Evolutionary conservation across 257 asterid species (phyloP).

Genomic region (Prunella vulgaris): DNA sequence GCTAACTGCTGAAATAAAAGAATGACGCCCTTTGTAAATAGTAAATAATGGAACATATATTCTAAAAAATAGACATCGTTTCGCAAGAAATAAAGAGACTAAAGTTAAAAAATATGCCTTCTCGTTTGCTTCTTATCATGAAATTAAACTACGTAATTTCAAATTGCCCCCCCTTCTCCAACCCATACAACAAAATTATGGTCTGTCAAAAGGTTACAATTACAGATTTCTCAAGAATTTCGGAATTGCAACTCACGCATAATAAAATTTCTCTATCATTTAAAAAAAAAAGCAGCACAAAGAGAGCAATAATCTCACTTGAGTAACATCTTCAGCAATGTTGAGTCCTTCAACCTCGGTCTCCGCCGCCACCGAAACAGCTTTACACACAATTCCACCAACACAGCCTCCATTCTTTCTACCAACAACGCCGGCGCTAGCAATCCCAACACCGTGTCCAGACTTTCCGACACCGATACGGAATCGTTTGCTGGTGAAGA

Average conservation of each 20-base stretch:
- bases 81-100: neutral
- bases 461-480: constrained; percentile 26
- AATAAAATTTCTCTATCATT: neutral
- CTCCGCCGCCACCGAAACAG: constrained; percentile 54
- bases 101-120: neutral
- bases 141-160: neutral
- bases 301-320: constrained; percentile 36
- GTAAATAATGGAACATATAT: neutral
- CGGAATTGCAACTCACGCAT: neutral
- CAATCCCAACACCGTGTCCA: constrained; percentile 16
- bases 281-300: neutral
- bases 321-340: constrained; percentile 94
- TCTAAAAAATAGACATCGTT: neutral
- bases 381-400: constrained; percentile 46
- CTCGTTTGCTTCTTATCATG: neutral
- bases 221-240: neutral
- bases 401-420: neutral
- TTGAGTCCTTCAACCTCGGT: constrained; percentile 81
- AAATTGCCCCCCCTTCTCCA: neutral
- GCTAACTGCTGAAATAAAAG: too few species aligned
- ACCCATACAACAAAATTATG: neutral
- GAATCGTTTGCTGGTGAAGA: constrained; percentile 19
- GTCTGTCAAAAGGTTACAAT: neutral
- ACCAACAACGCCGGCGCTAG: constrained; percentile 17
- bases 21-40: neutral